phyloP scores from a whole-genome alignment of 192 early-diverging fungal genomes.

The Chytriomyces sp. region DNA sequence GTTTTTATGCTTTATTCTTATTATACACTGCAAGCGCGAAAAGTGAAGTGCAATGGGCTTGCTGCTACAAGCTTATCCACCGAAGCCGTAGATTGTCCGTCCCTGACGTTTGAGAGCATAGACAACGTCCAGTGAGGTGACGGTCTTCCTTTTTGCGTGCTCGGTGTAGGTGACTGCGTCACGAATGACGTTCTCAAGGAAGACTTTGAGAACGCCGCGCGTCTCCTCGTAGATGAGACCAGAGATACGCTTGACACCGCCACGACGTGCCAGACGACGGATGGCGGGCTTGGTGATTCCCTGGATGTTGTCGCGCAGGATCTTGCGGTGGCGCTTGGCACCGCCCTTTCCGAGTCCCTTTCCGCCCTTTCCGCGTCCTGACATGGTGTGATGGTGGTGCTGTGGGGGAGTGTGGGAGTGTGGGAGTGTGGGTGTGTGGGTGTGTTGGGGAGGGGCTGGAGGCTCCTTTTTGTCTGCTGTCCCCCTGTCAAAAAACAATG shows the following conservation, averaged over 20 bases:
- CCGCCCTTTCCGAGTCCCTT: slow-evolving; percentile 99
- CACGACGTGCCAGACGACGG: not conserved
- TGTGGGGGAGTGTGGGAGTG: slow-evolving; percentile 23
- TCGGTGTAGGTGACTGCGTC: slow-evolving; percentile 84
- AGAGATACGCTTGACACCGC: slow-evolving; percentile 96
- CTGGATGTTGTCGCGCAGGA: not conserved
- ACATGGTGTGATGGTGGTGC: slow-evolving; percentile 62
- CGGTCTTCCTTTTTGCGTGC: slow-evolving; percentile 99
- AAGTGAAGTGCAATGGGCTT: too few relatives aligned
- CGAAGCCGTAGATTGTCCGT: slow-evolving; percentile 76
- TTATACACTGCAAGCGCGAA: too few relatives aligned
- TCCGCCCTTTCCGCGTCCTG: slow-evolving; percentile 99
- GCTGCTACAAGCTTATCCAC: too few relatives aligned
- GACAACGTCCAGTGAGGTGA: slow-evolving; percentile 99
- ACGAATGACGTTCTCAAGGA: slow-evolving; percentile 85
- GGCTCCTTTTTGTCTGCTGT: too few relatives aligned
- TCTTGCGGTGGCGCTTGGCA: not conserved
- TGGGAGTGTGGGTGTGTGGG: too few relatives aligned
- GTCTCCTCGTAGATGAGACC: slow-evolving; percentile 99
- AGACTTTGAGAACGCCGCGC: slow-evolving; percentile 94
- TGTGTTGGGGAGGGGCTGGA: too few relatives aligned
- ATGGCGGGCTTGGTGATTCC: not conserved
- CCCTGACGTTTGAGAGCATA: slow-evolving; percentile 97
- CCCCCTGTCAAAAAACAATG: too few relatives aligned
- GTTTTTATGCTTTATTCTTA: too few relatives aligned